A percentile compares a stretch with the other conserved stretches of the same genome.
phyloP scores from a whole-genome alignment of 1,284 basidiomycete species.

The Ustilago nuda region DNA sequence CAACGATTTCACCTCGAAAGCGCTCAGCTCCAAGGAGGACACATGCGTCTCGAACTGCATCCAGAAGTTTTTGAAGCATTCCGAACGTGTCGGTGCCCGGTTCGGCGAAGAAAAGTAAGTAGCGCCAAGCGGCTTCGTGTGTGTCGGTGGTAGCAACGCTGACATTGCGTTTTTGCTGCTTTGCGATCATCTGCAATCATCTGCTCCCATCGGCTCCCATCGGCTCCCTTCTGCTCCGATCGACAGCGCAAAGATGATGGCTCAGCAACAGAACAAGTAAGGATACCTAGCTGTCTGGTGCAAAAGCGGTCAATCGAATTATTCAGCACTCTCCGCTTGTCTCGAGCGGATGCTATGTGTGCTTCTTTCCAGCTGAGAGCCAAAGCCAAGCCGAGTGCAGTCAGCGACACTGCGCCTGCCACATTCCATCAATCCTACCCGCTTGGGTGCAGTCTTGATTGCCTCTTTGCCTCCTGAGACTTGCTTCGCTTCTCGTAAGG shows the following conservation, averaged over 20 bases:
- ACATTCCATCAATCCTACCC: too few relatives aligned
- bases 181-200: neutral
- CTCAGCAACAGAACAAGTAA: conserved; percentile 51
- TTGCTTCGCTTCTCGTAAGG: too few relatives aligned
- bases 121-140: neutral
- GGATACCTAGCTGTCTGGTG: conserved; percentile 3
- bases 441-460: too few relatives aligned
- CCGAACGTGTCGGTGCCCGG: conserved; percentile 89
- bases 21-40: conserved; percentile 88
- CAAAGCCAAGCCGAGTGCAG: too few relatives aligned
- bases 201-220: too few relatives aligned
- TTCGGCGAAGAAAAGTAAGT: conserved; percentile 73
- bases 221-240: too few relatives aligned
- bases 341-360: neutral
- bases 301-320: conserved; percentile 3
- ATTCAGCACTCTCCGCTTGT: neutral
- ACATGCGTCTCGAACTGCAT: conserved; percentile 76
- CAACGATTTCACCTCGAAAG: conserved; percentile 96
- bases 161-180: conserved; percentile 3
- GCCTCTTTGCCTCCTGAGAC: too few relatives aligned
- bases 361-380: too few relatives aligned
- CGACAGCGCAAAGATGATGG: conserved; percentile 46
- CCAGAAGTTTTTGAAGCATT: conserved; percentile 98
- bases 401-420: too few relatives aligned
- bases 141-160: neutral